Evolutionary conservation across 2,329 filamentous ascomycete species (phyloP).

Genomic region (Ceratocystis eucalypticola): DNA sequence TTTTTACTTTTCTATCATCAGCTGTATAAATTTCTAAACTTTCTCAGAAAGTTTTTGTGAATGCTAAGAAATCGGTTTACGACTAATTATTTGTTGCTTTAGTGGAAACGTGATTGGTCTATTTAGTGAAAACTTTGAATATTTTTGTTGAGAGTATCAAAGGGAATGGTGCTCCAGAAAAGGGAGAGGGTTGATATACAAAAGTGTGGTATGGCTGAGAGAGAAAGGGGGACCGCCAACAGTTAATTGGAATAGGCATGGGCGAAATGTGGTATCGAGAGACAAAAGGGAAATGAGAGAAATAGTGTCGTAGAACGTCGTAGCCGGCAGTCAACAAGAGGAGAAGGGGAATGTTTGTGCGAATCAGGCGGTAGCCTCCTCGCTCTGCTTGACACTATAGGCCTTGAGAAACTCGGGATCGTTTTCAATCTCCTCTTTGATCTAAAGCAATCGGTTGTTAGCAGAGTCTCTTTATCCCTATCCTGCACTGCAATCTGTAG

Average conservation of each 20-base stretch:
- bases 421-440: conserved; percentile 83
- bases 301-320: neutral
- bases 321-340: neutral
- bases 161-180: neutral
- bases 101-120: conserved; percentile 1
- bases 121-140: conserved; percentile 7
- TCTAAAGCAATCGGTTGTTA: conserved; percentile 36
- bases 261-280: conserved; percentile 11
- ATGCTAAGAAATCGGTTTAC: neutral
- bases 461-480: neutral
- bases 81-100: neutral
- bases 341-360: neutral
- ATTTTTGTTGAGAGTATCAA: neutral
- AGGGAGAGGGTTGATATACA: neutral
- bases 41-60: neutral
- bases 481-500: too few species aligned
- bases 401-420: conserved; percentile 70
- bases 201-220: neutral
- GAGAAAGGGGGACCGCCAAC: neutral
- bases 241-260: neutral
- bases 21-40: too few species aligned
- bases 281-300: neutral
- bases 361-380: conserved; percentile 25
- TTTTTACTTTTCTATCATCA: neutral
- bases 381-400: conserved; percentile 44